These are phyloP conservation scores for Macrophomina tecta DNA, from an alignment of 2,329 filamentous ascomycete genomes.

Conservation along the genomic window DNA sequence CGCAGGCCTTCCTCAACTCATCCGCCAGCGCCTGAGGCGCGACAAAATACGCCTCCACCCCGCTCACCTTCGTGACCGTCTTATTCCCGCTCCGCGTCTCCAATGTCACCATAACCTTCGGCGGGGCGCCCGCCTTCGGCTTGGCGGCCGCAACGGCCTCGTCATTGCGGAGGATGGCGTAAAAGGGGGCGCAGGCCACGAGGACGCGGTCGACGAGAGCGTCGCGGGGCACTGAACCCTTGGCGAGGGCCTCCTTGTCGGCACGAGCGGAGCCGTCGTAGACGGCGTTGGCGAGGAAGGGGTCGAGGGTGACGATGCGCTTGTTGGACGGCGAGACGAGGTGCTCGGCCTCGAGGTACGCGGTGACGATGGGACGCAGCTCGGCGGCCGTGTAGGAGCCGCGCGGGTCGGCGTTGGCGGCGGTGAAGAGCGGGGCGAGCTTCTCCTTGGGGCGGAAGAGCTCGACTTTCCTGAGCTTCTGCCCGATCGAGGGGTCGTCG, in stretches of 20 bases:
- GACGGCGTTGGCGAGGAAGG: constrained; percentile 67
- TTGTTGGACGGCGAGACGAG: constrained; percentile 64
- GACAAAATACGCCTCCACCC: constrained; percentile 67
- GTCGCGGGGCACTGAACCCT: constrained; percentile 65
- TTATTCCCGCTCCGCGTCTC: constrained; percentile 72
- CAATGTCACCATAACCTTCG: constrained; percentile 64
- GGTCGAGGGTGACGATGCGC: constrained; percentile 66
- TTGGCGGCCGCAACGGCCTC: constrained; percentile 54
- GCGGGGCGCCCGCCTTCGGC: constrained; percentile 65
- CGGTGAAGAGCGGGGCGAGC: constrained; percentile 61
- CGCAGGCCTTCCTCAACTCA: constrained; percentile 70
- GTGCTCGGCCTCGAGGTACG: constrained; percentile 65
- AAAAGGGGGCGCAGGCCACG: constrained; percentile 61
- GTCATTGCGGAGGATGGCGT: constrained; percentile 61
- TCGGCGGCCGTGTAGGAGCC: constrained; percentile 66
- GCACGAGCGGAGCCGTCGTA: constrained; percentile 55
- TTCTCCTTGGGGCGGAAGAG: constrained; percentile 65
- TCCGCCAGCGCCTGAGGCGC: constrained; percentile 66
- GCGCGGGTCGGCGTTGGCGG: constrained; percentile 55
- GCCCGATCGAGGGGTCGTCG: constrained; percentile 51
- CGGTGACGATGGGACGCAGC: constrained; percentile 61
- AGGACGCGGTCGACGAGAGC: constrained; percentile 65
- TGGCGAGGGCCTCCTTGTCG: constrained; percentile 63
- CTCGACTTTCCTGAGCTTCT: constrained; percentile 57
- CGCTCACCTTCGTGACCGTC: constrained; percentile 67